Evolutionary conservation across 164 flowering plant species (phyloP).

Genomic region (Santalum album): DNA sequence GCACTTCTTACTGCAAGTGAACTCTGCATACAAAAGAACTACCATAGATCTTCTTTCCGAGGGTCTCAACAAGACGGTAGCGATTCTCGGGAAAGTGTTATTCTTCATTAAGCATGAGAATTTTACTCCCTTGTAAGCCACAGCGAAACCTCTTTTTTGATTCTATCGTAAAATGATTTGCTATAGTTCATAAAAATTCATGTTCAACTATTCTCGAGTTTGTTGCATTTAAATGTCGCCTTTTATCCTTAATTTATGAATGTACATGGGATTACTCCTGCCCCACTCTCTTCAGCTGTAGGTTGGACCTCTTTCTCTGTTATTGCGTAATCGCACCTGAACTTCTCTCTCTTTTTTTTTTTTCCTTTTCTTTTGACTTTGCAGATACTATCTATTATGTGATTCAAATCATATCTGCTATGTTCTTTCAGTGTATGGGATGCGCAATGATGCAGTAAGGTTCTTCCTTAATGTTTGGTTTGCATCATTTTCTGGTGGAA

Average conservation of each 20-base stretch:
- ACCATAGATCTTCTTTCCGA: constrained; percentile 43
- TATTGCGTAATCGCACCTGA: constrained; percentile 1
- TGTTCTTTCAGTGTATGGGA: constrained; percentile 62
- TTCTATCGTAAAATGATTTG: neutral
- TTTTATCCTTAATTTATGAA: no score
- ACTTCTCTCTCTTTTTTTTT: neutral
- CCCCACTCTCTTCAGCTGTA: no score
- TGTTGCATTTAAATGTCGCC: no score
- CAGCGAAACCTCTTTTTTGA: neutral
- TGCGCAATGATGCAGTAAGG: constrained; percentile 54
- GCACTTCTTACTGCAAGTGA: constrained; percentile 30
- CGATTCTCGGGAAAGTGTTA: constrained; percentile 59
- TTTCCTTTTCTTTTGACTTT: no score
- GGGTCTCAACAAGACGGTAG: constrained; percentile 61
- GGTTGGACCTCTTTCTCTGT: no score
- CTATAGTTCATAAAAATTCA: no score
- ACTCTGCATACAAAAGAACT: constrained; percentile 40
- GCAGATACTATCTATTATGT: constrained; percentile 71
- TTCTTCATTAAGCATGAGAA: constrained; percentile 54
- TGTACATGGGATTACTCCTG: no score
- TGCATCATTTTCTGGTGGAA: neutral
- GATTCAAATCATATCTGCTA: constrained; percentile 61
- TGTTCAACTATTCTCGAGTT: no score
- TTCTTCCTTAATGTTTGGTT: constrained; percentile 7
- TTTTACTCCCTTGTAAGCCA: constrained; percentile 66